phyloP scores from a whole-genome alignment of 2,329 filamentous ascomycete genomes.

The Colletotrichum spaethianum region DNA sequence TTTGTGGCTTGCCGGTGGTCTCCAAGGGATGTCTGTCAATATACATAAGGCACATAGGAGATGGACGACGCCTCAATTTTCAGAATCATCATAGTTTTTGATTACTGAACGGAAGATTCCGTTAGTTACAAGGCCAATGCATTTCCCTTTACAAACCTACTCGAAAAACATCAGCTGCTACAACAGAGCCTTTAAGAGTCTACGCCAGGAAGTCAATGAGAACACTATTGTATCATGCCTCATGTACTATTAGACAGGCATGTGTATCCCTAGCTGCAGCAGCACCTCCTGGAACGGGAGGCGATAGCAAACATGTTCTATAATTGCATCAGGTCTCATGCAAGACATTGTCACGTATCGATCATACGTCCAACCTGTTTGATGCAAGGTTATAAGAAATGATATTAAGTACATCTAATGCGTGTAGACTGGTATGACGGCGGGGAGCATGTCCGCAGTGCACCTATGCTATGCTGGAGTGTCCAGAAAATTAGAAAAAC shows the following conservation, averaged over 20 bases:
- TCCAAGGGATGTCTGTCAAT: neutral
- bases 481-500: slow-evolving; percentile 29
- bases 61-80: neutral
- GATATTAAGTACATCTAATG: slow-evolving; percentile 38
- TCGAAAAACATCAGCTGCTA: neutral
- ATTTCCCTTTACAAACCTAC: no score
- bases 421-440: slow-evolving; percentile 23
- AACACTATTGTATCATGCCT: neutral
- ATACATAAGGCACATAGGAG: neutral
- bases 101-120: neutral
- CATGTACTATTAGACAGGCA: neutral
- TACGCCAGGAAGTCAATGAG: neutral
- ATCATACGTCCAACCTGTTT: neutral
- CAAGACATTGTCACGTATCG: neutral
- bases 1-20: neutral
- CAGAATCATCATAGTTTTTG: neutral
- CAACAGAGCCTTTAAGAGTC: neutral
- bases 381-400: slow-evolving; percentile 3
- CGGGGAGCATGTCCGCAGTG: slow-evolving; percentile 12
- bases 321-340: neutral
- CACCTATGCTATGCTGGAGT: slow-evolving; percentile 33
- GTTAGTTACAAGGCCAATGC: neutral
- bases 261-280: neutral
- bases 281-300: neutral
- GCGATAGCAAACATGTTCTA: neutral